Evolutionary conservation across 2,329 filamentous ascomycete species (phyloP), one percentile per base, ranked within the genome.

Genomic region (Paracamarosporium sp.): DNA sequence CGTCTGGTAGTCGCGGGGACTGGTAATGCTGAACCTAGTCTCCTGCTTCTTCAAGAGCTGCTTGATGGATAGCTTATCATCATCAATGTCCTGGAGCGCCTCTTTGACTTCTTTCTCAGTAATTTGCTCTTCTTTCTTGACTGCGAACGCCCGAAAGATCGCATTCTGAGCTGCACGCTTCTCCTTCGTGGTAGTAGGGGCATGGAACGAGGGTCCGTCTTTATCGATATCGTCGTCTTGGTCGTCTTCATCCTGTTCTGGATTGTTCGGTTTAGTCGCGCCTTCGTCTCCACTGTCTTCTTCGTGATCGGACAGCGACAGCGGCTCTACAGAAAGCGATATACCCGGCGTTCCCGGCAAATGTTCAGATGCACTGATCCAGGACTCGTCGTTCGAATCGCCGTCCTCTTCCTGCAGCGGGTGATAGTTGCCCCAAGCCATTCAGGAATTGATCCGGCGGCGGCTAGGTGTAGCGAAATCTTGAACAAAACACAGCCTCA

Each of bases 1-100:
- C 12, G 91, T 80, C 74, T 99, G 95, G 70, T 98, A 99, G 68
- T 97, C 92, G 47, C 94, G 85, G 0, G 93, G 92, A 52, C 88
- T 90, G 11, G 87, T 85, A 57, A 95, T 93, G 52, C 92, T 91
- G 33, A 76, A 68, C 1, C 77, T 76, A 5, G 79, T 77, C 45
- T 83, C 81, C 61, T 86, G 80, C 56, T 82, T 83, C 7, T 80
- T 79, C 51, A 87, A 75, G 4, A 88, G 76, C 44, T 81, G 78
- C n/a, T 78, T 77, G 38, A 84, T 83, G 1, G 83, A 86, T 20
- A 85, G 77, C 17, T 73, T 69, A 46, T 84, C 81, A 52, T 84
- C 79, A 22, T 80, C 77, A 27, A 69, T 64, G n/a, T 62, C 63
- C 43, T 71, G 67, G 20, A 76, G 66, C n/a, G 66, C 72, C 22